Evolutionary conservation across 1,284 basidiomycete species (phyloP), one percentile per base, ranked within the genome.

Genomic region (Phellinidium pouzarii): DNA sequence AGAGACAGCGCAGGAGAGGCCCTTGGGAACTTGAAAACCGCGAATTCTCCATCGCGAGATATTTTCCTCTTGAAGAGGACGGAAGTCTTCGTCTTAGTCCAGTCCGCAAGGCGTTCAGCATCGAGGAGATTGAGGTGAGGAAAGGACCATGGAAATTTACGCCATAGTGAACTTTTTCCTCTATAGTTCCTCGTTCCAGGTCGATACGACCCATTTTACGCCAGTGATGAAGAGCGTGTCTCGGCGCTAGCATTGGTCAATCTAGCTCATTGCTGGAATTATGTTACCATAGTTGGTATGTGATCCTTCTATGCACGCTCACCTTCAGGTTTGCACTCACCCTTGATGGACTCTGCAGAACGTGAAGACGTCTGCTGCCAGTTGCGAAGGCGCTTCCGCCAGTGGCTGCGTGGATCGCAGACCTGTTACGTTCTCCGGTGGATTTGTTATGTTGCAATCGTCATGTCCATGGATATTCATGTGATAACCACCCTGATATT

Each of bases 41-140:
- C 19, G 17, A 7, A 14, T 25, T 46, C 11, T 46, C 45, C 22
- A 40, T 50, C 4, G 20, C 29, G 5, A 44, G 36, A 4, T 47
- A 42, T n/a, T 38, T 55, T 37, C 53, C 49, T 1, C 40, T 55
- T 20, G 53, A 55, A 14, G n/a, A 31, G 8, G 49, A 55, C 37
- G 49, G 49, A 25, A 41, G 53, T 26, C 34, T 55, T 4, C 29
- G 48, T 14, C 44, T 55, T 20, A 43, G 48, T 48, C 36, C 14
- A 7, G 40, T 55, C n/a, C 36, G 48, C n/a, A 34, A 46, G 37
- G 45, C 9, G 27, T 55, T 50, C 38, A 31, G 38, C 29, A 48
- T 55, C 22, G 53, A 55, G 20, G 53, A 55, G 37, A 9, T 55
- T n/a, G 53, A 51, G 44, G 53, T 55, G n/a, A 4, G 44, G n/a